Conservation (phyloP, 1,139 yeast genomes). For the Lodderomyces parapsilosis region DNA sequence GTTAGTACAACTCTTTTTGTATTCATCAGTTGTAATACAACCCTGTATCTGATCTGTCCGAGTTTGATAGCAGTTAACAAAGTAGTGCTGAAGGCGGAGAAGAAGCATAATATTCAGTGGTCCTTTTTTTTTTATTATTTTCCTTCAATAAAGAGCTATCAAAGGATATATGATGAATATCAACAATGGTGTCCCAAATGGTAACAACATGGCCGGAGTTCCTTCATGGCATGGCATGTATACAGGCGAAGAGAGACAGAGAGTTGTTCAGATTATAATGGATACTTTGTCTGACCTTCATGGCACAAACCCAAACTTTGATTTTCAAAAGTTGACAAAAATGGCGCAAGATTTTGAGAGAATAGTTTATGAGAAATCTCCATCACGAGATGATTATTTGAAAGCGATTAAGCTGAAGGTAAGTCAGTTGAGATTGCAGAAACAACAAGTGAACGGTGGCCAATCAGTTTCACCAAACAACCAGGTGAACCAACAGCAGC, state of each 20-base stretch:
- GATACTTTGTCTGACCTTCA: conserved; percentile 42
- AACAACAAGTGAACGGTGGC: conserved; percentile 11
- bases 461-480: conserved; percentile 2
- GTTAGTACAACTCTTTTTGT: background rate
- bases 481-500: conserved; percentile 9
- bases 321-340: conserved; percentile 37
- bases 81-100: background rate
- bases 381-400: conserved; percentile 41
- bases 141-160: background rate
- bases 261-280: conserved; percentile 40
- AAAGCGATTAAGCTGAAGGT: conserved; percentile 40
- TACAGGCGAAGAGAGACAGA: conserved; percentile 41
- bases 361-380: conserved; percentile 39
- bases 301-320: conserved; percentile 30
- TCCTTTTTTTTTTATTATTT: background rate
- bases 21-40: background rate
- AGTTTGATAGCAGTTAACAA: background rate
- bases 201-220: conserved; percentile 6
- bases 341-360: conserved; percentile 50
- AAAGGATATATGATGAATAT: conserved; percentile 9
- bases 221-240: conserved; percentile 42
- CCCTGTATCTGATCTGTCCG: background rate
- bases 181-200: conserved; percentile 7
- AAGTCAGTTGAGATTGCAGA: conserved; percentile 29
- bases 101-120: background rate